Evolutionary conservation across 2,329 filamentous ascomycete species (phyloP).

Genomic region (Colletotrichum nymphaeae): DNA sequence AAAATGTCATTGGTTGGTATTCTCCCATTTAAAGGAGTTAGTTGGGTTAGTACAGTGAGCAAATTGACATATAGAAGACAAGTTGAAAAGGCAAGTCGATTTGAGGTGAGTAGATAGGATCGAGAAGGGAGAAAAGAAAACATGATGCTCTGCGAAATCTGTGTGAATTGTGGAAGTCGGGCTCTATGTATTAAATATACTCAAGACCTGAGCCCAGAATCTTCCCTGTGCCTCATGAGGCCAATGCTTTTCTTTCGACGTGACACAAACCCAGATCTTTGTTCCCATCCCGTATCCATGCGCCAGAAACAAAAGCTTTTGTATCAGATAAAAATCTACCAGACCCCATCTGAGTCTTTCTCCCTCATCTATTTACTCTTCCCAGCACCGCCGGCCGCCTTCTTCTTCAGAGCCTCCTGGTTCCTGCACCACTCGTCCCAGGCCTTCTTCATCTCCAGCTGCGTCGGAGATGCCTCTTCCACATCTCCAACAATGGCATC

Average conservation of each 20-base stretch:
- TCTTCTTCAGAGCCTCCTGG: constrained; percentile 31
- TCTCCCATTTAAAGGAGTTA: not conserved
- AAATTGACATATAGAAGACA: not conserved
- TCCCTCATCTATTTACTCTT: constrained; percentile 1
- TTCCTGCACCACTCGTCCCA: constrained; percentile 36
- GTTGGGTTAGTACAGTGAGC: not conserved
- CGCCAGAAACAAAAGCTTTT: not conserved
- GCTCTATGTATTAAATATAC: not conserved
- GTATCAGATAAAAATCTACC: not conserved
- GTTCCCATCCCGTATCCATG: not conserved
- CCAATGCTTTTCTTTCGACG: not conserved
- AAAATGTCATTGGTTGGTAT: not conserved
- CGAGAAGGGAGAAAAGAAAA: not conserved
- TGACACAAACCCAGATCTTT: not conserved
- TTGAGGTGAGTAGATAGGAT: not conserved
- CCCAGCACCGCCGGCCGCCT: not conserved
- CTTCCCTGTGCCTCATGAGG: not conserved
- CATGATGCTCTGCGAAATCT: not conserved
- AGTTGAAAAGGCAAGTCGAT: not conserved
- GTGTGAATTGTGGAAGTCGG: not conserved
- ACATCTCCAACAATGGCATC: constrained; percentile 74
- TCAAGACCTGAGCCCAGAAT: not conserved
- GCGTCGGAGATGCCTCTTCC: constrained; percentile 51
- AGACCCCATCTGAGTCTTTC: not conserved
- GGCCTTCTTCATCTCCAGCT: constrained; percentile 28